Evolutionary conservation across 2,329 filamentous ascomycete species (phyloP), one percentile per base, ranked within the genome.

Genomic region (Orbilia blumenaviensis): DNA sequence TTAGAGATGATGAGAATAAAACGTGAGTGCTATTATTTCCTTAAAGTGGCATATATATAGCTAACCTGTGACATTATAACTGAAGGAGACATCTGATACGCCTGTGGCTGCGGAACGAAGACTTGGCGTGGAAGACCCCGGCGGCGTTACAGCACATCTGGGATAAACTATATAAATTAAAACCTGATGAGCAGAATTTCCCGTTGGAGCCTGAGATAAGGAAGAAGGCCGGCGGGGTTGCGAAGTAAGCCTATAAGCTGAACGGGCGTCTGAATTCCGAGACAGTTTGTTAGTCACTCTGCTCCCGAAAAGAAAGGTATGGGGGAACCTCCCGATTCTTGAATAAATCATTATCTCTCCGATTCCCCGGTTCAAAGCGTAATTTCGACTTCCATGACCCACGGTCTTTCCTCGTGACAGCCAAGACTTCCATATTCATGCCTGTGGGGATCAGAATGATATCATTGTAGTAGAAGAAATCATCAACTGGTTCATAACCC

Each of bases 101-200:
- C 3, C 6, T 62, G 12, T 62, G 38, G 58, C 25, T 44, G 23
- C 18, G 58, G 25, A 46, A 48, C 23, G 58, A 62, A 5, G 58
- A 62, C 16, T 46, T 62, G 21, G 58, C 58, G 1, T 62, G 58
- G 58, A 60, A 60, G 14, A 60, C 54, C 8, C 84, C 84, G 1
- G 80, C 79, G 32, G 77, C 68, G 12, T 71, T 85, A 58, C 71
- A 80, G 60, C 81, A 80, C 3, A 82, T 85, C 8, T 90, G 87
- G 87, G 83, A 85, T 23, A 82, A 84, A 2, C 81, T 90, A 0
- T 90, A 88, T 78, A 84, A 36, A 2, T 9, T 89, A 2, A 85
- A 81, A 1, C 82, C 84, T 0, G 86, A 88, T 76, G 85, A 83
- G 10, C 83, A 86, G 36, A 85, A 88, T 0, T 87, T 89, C 61